Percentiles rank a stretch among this genome's conserved stretches.
phyloP scores from a whole-genome alignment of 2,329 filamentous ascomycete genomes.

The Hypoxylon sp. region DNA sequence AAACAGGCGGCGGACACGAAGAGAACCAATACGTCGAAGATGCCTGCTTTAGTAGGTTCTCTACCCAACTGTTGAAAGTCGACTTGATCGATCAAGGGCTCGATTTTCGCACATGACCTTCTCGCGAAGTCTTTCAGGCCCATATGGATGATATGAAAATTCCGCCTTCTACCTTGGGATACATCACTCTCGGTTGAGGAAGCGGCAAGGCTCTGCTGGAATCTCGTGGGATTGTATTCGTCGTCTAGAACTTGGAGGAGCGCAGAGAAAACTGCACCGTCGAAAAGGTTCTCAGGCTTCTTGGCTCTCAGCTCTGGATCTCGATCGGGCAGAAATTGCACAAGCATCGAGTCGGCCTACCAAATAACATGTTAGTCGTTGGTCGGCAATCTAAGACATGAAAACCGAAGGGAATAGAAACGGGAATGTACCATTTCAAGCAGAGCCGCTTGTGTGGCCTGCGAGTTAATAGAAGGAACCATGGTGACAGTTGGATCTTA shows the following conservation, averaged over 20 bases:
- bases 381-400: constrained; percentile 16
- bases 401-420: constrained; percentile 39
- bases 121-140: constrained; percentile 70
- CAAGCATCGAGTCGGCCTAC: constrained; percentile 52
- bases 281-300: constrained; percentile 66
- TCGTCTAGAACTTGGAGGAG: constrained; percentile 71
- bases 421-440: constrained; percentile 51
- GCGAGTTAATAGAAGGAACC: constrained; percentile 48
- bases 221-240: constrained; percentile 68
- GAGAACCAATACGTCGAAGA: constrained; percentile 59
- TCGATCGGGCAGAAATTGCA: constrained; percentile 44
- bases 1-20: constrained; percentile 48
- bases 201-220: constrained; percentile 62
- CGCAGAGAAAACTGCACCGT: constrained; percentile 68
- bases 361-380: constrained; percentile 21
- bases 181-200: constrained; percentile 62
- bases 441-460: constrained; percentile 47
- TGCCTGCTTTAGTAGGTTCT: constrained; percentile 68
- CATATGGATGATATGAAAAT: constrained; percentile 68
- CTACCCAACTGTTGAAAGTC: constrained; percentile 72
- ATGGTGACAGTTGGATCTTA: constrained; percentile 43
- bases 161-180: constrained; percentile 56
- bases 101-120: constrained; percentile 65
- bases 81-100: constrained; percentile 66
- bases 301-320: constrained; percentile 62